Conservation (phyloP, 805 yeast genomes). For the Metschnikowia picachoensis region DNA sequence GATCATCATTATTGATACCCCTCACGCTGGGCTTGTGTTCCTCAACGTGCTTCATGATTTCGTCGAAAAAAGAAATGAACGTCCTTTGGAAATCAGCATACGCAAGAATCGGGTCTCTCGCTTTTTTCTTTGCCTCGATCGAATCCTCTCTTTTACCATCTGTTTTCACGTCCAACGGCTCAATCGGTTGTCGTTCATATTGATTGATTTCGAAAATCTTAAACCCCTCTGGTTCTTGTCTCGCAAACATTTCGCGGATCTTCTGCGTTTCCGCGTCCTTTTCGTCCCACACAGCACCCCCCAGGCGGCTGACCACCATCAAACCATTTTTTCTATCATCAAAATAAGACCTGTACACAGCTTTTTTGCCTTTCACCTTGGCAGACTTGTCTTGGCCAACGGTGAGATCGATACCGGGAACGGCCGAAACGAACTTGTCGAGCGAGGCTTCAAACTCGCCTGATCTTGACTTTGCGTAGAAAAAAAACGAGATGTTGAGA, state of each 20-base stretch:
- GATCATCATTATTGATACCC: constrained; percentile 25
- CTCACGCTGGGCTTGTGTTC: constrained; percentile 21
- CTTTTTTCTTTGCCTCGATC: neutral
- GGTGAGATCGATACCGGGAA: neutral
- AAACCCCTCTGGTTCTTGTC: neutral
- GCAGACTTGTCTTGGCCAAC: neutral
- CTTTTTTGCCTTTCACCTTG: neutral
- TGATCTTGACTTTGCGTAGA: constrained; percentile 1
- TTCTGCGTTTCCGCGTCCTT: constrained; percentile 8
- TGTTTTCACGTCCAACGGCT: neutral
- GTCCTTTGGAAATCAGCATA: constrained; percentile 14
- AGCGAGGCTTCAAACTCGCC: constrained; percentile 7
- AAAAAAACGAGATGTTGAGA: constrained; percentile 4
- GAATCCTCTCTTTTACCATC: neutral
- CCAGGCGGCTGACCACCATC: constrained; percentile 9
- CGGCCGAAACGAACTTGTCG: neutral
- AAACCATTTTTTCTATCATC: constrained; percentile 14
- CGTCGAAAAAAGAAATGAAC: constrained; percentile 20
- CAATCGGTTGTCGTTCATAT: neutral
- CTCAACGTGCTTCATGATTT: constrained; percentile 19
- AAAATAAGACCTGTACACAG: constrained; percentile 8
- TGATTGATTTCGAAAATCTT: constrained; percentile 5
- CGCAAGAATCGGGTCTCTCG: neutral
- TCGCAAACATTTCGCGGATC: neutral
- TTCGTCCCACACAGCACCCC: constrained; percentile 6